Conservation (phyloP, 352 stramenopile species). For the Halophytophthora polymorphica region DNA sequence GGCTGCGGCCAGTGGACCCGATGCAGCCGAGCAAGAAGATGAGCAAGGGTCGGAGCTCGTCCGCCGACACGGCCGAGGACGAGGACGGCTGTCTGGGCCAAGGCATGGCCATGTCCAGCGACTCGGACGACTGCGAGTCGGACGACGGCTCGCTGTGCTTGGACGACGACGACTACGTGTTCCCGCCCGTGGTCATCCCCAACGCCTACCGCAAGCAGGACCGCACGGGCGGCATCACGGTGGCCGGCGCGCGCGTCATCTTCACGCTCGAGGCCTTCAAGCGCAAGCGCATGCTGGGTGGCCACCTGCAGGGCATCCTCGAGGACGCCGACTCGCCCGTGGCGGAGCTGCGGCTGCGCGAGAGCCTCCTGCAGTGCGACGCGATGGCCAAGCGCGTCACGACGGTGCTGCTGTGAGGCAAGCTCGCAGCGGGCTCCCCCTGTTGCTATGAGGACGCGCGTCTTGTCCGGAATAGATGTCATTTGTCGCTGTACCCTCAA, state of each 20-base stretch:
- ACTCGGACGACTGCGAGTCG: conserved; percentile 18
- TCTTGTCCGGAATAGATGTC: too few species aligned
- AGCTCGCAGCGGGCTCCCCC: neutral
- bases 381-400: too few species aligned
- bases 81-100: conserved; percentile 27
- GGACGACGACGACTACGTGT: conserved; percentile 18
- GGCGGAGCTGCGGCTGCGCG: conserved; percentile 7
- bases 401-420: neutral
- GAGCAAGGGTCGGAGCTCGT: conserved; percentile 9
- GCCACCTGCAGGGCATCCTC: conserved; percentile 33
- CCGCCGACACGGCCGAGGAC: conserved; percentile 17
- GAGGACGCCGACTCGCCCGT: conserved; percentile 18
- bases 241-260: conserved; percentile 41
- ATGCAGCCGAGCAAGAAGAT: conserved; percentile 17
- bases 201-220: conserved; percentile 49
- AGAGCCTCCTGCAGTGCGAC: conserved; percentile 8
- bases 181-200: conserved; percentile 49
- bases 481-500: too few species aligned
- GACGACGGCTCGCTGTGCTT: conserved; percentile 16
- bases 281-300: conserved; percentile 37
- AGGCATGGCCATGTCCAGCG: conserved; percentile 11
- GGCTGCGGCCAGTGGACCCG: conserved; percentile 13
- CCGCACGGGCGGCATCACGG: conserved; percentile 43
- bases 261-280: conserved; percentile 66
- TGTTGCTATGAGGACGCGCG: too few species aligned